Evolutionary conservation across 176 grass and related monocot species (phyloP), one percentile per base, ranked within the genome.

Genomic region (Bothriochloa decipiens): DNA sequence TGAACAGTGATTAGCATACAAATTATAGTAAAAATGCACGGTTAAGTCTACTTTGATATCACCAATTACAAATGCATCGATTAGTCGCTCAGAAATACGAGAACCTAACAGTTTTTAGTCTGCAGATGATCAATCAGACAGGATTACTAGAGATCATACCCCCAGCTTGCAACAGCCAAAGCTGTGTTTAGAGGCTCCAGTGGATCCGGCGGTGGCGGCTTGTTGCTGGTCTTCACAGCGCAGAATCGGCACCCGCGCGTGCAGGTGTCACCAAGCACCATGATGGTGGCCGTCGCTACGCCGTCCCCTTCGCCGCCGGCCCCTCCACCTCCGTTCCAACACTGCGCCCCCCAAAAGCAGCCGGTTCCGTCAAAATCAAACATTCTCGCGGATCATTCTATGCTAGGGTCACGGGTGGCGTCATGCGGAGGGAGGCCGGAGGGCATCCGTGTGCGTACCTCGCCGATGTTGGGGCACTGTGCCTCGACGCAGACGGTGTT

Each of bases 381-480:
- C n/a, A n/a, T n/a, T n/a, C n/a, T n/a, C n/a, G n/a, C 74, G 27
- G 28, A 35, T 36, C 72, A 53, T 26, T 2, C 6, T 28, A 32
- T 29, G 16, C 45, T 11, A 16, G 25, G 2, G 16, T 53, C 26
- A 22, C 18, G 39, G 37, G 37, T 6, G 37, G 43, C 41, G n/a
- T 29, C 25, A 73, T 42, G 70, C 14, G 26, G 26, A 20, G 8
- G 42, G 72, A 75, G 27, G 37, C 37, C 4, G 4, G 4, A 3
- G 6, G 37, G 26, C 72, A 33, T 49, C 72, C 25, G 45, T 27
- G 17, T 0, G 27, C 14, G 80, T 85, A 92, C 93, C 93, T 99
- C 96, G 62, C 96, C 93, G 62, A 99, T 99, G 84, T 99, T 99
- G 77, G 96, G 96, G 71, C 96, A 96, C 25, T 94, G 91, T 15